phyloP scores from a whole-genome alignment of 306 rosid genomes.

The Lagenaria siceraria region DNA sequence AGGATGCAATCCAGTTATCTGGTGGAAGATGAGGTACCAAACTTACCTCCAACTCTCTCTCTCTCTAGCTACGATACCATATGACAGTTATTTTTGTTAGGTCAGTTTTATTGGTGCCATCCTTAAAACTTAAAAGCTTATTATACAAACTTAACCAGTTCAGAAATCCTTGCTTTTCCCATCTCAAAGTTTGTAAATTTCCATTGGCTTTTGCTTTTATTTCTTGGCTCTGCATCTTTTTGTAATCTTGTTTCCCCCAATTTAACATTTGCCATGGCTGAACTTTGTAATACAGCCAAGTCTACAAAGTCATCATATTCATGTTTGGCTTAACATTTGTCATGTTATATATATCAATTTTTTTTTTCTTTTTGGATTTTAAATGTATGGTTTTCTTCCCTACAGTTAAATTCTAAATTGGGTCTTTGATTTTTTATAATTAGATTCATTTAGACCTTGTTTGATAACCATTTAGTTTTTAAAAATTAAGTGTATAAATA shows the following conservation, averaged over 20 bases:
- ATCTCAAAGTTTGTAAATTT: neutral
- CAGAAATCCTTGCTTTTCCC: neutral
- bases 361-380: neutral
- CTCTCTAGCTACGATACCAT: neutral
- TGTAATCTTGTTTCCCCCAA: neutral
- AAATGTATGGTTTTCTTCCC: neutral
- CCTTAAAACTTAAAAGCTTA: neutral
- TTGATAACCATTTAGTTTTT: no score
- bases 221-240: neutral
- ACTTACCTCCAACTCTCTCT: neutral
- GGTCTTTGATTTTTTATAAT: neutral
- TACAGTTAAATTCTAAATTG: neutral
- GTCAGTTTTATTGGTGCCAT: neutral
- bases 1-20: conserved; percentile 86
- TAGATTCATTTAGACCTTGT: neutral
- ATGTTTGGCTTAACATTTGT: neutral
- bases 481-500: no score
- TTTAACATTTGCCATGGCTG: neutral
- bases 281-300: neutral
- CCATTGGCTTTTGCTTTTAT: neutral
- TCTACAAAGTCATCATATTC: neutral
- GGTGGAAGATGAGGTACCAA: conserved; percentile 62
- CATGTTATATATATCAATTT: neutral
- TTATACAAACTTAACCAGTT: neutral
- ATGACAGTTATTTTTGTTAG: neutral